Base-by-base conservation (phyloP, 495 filamentous ascomycete genomes). In the Daldinia vernicosa region DNA sequence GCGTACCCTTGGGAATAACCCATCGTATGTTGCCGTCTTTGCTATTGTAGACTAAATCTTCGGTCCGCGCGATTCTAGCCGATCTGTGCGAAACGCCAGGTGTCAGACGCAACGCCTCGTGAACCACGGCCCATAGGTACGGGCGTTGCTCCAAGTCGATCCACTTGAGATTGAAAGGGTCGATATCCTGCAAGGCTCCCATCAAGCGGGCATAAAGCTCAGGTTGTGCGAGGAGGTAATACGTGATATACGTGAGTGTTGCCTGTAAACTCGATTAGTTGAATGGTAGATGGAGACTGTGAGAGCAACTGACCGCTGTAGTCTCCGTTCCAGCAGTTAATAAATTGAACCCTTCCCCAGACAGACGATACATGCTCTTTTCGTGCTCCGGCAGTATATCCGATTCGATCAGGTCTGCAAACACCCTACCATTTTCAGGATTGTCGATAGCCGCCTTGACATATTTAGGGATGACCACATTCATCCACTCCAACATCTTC, bases 101-200 rank as follows among this genome's bases (percentile, higher is more conserved):
- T 0, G 79, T 80, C 15, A 85, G 75, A 12, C 84, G 77, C 22
- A 83, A 67, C 1, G 76, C 78, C 66, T 85, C 83, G 52, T 81
- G 74, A 11, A 85, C 74, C 8, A 82, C 74, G 0, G 77, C 84
- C 40, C 74, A 77, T n/a, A 84, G 68, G 65, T 85, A 87, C 1
- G 85, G 83, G 0, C 84, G 80, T 60, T 83, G 69, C 53, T 81
- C 76, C 6, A 84, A 71, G 9, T 70, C 64, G 0, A 65, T 47
- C 72, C 76, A 76, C 14, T 74, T 58, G 3, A 66, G 39, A 9
- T 73, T 19, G 1, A 57, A 9, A 54, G 77, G 57, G 32, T 80
- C 58, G 6, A 70, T 64, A 0, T 65, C 61, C 19, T 43, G 15
- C 3, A 82, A 54, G 19, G 80, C 80, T 3, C 69, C 45, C 58